phyloP scores from a whole-genome alignment of 139 green algal species.

The Volvox reticuliferus region DNA sequence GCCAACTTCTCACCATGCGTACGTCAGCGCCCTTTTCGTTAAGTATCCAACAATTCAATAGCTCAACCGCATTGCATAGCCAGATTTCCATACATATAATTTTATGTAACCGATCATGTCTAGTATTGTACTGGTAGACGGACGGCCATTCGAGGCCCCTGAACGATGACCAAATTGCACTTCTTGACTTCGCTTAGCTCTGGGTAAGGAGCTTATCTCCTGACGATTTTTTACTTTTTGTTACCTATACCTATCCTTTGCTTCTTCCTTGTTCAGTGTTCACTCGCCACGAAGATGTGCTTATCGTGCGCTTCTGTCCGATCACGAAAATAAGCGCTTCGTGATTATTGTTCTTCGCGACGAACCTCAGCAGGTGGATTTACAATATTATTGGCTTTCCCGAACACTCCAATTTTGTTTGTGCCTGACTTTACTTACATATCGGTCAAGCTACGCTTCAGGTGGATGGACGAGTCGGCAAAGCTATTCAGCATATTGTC shows the following conservation, averaged over 20 bases:
- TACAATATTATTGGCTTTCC: neutral
- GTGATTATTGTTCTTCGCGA: conserved; percentile 25
- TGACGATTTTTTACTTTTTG: no score
- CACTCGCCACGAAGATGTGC: neutral
- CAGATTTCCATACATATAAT: no score
- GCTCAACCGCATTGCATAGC: no score
- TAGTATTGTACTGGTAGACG: no score
- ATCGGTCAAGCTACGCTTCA: neutral
- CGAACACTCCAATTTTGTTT: neutral
- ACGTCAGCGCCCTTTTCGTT: no score
- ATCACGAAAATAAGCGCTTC: conserved; percentile 40
- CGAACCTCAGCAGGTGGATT: neutral
- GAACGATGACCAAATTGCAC: neutral
- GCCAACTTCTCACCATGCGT: no score
- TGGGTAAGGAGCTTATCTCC: neutral
- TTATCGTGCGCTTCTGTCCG: conserved; percentile 12
- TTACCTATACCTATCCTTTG: neutral
- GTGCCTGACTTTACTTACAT: neutral
- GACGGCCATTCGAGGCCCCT: no score
- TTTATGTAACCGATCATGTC: no score
- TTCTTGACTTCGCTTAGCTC: conserved; percentile 23
- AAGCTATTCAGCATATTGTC: neutral
- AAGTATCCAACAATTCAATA: no score
- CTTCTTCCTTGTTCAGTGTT: neutral
- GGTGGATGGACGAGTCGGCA: conserved; percentile 12